Conservation (phyloP, 2,329 filamentous ascomycete genomes). For the Aspergillus piperis region DNA sequence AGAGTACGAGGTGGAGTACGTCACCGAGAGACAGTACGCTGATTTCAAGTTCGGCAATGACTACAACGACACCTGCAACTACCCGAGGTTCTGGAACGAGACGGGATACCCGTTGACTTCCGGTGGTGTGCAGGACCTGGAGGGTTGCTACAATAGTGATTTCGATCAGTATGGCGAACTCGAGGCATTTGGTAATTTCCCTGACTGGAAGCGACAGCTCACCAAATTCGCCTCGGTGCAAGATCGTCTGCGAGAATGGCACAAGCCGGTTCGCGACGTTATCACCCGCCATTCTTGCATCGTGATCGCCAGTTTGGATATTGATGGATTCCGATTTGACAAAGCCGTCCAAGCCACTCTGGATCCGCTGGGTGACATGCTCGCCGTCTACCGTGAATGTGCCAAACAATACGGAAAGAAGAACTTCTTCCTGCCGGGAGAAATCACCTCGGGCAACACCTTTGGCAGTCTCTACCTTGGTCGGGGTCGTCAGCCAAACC, state of each 20-base stretch:
- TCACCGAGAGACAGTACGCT: slow-evolving; percentile 54
- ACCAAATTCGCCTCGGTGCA: slow-evolving; percentile 67
- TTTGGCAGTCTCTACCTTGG: slow-evolving; percentile 62
- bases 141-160: slow-evolving; percentile 62
- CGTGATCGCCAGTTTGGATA: slow-evolving; percentile 59
- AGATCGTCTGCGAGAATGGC: slow-evolving; percentile 66
- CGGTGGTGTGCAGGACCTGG: slow-evolving; percentile 49
- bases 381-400: slow-evolving; percentile 57
- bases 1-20: slow-evolving; percentile 61
- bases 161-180: slow-evolving; percentile 66
- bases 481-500: slow-evolving; percentile 58
- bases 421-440: slow-evolving; percentile 65
- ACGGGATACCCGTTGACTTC: slow-evolving; percentile 52
- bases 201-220: slow-evolving; percentile 63
- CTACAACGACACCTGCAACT: slow-evolving; percentile 56
- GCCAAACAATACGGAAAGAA: slow-evolving; percentile 57
- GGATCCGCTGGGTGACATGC: slow-evolving; percentile 60
- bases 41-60: slow-evolving; percentile 59
- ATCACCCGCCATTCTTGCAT: slow-evolving; percentile 64
- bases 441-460: slow-evolving; percentile 63
- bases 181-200: slow-evolving; percentile 63
- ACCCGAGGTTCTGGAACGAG: slow-evolving; percentile 63
- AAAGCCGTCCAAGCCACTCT: slow-evolving; percentile 65
- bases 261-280: slow-evolving; percentile 57
- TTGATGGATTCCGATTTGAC: slow-evolving; percentile 66